Base-by-base conservation (phyloP, 306 rosid genomes). In the Quercus engelmannii region DNA sequence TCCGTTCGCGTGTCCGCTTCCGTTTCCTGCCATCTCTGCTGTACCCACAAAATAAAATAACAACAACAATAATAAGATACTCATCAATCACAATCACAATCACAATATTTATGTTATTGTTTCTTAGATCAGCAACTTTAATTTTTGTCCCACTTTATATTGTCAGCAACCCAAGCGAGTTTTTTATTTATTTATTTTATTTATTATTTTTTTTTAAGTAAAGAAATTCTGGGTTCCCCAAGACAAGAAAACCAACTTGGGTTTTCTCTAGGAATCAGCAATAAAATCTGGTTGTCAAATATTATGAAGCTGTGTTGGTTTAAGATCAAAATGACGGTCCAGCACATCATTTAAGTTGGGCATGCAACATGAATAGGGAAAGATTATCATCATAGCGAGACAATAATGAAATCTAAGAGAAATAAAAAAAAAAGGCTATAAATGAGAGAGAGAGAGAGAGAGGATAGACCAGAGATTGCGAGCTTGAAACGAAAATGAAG, bases 21-120 rank as follows among this genome's bases (percentile, higher is more conserved):
- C 83, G 21, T 73, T 76, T 26, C 14, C 72, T 68, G 85, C 85
- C 82, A 87, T 87, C 81, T 84, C 41, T 35, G 35, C 41, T 8
- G 12, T 8, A 41, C 46, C 46, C 46, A 41, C 46, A 41, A 41
- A 7, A 41, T 41, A 41, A 41, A 8, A 41, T 8, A 41, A 41
- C 46, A 41, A 41, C 46, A 41, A 41, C 3, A 41, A 41, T 41
- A 41, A 41, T 38, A 38, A 38, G 46, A 38, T 41, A 41, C 46
- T 41, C 3, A 8, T 8, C 46, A 8, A 41, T 3, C 46, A 41
- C 46, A 41, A 41, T 3, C 46, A 41, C 46, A 41, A 41, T 41
- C 25, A 8, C 51, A 18, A 67, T 67, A 67, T 67, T 18, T 3
- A 17, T 11, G 71, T 62, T 25, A 8, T 41, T 41, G 46, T 41